Evolutionary conservation across 805 yeast species (phyloP), one percentile per base, ranked within the genome.

Genomic region (Wickerhamomyces queroliae): DNA sequence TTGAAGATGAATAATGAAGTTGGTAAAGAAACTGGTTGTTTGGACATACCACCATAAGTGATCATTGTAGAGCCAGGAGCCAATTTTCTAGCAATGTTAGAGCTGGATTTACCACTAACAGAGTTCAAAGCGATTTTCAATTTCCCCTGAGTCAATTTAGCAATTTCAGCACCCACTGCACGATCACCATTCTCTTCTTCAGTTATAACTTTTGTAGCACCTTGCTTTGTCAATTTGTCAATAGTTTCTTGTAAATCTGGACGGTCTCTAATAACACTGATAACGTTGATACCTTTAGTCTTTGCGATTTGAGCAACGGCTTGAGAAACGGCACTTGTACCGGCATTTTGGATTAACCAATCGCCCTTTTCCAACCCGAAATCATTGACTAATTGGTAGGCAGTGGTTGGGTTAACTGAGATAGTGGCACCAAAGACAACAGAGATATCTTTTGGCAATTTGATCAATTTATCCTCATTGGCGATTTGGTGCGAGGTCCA

Each of bases 41-140:
- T 80, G 3, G 97, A 87, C 99, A 93, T 93, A 28, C 95, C 98
- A 25, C 99, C 99, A 56, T 93, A 93, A 1, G 98, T 88, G 50
- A 89, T 76, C 69, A 93, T 66, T 35, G 80, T 73, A 2, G 93
- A 95, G 50, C 85, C 78, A 13, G 68, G 64, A 28, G 78, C 79
- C 40, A 93, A 70, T 59, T 89, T 91, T 49, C 96, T 73, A 9
- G 95, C 91, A 50, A 93, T 70, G 31, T 82, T 82, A 0, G 95
- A 71, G 17, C 88, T 76, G 27, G 88, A 82, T 44, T 83, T 74
- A 25, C 99, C 99, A 39, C 99, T 97, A 26, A 95, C 91, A 54
- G 95, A 86, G 63, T 93, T 93, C 48, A 93, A 67, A 2, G 88
- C 99, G 37, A 93, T 68, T 59, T 76, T 81, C 50, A 91, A 74